A percentile compares a stretch with the other conserved stretches of the same genome.
Evolutionary conservation across 202 grass and related monocot genomes (phyloP).

Genomic region (Dendrocalamus latiflorus): DNA sequence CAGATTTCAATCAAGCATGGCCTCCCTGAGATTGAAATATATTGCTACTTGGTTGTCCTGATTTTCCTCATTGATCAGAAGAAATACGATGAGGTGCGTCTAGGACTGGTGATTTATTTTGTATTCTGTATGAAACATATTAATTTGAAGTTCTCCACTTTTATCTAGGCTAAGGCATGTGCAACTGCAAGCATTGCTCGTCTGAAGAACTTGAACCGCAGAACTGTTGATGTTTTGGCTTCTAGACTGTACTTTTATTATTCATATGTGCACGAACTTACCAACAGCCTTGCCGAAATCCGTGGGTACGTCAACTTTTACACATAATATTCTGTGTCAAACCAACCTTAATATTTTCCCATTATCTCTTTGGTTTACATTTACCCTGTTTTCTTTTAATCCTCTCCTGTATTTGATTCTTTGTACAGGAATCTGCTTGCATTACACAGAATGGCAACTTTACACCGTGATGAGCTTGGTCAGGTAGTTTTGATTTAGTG

Average conservation of each 20-base stretch:
- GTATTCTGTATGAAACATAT: not conserved
- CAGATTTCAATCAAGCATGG: conserved; percentile 58
- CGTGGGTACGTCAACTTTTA: conserved; percentile 52
- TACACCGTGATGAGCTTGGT: conserved; percentile 71
- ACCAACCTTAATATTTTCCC: not conserved
- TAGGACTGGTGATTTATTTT: not conserved
- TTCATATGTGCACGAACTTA: conserved; percentile 73
- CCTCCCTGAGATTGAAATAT: conserved; percentile 84
- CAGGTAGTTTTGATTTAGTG: conserved; percentile 46
- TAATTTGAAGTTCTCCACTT: not conserved
- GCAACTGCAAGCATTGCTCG: conserved; percentile 65
- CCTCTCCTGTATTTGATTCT: not conserved
- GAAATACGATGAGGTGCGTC: conserved; percentile 57
- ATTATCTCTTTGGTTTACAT: not conserved
- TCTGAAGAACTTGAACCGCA: conserved; percentile 60
- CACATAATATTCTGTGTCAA: not conserved
- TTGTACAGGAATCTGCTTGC: conserved; percentile 59
- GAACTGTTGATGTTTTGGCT: conserved; percentile 85
- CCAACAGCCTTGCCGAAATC: conserved; percentile 79
- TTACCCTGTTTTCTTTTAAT: not conserved
- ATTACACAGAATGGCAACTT: conserved; percentile 85
- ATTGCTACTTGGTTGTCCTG: conserved; percentile 74
- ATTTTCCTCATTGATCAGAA: conserved; percentile 86
- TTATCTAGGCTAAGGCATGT: conserved; percentile 69
- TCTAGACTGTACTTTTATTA: conserved; percentile 84